Conservation (phyloP, 2,329 filamentous ascomycete species). For the Gnomoniopsis smithogilvyi region DNA sequence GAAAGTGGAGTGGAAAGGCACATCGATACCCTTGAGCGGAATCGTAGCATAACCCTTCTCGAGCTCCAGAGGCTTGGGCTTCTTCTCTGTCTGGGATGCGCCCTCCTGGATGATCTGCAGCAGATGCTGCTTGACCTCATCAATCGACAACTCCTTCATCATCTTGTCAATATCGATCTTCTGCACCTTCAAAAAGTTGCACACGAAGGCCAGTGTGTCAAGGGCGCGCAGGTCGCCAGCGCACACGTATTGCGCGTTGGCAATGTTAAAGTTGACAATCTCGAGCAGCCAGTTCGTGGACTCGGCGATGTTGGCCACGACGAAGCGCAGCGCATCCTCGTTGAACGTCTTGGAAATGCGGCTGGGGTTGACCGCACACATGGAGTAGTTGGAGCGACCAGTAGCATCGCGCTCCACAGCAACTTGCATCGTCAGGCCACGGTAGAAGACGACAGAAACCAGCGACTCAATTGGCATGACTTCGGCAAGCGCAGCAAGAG, state of each 20-base stretch:
- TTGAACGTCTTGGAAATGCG: constrained; percentile 98
- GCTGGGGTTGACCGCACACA: constrained; percentile 99
- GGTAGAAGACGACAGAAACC: constrained; percentile 98
- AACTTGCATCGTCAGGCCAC: constrained; percentile 98
- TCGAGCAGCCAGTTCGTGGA: constrained; percentile 94
- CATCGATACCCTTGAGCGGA: constrained; percentile 93
- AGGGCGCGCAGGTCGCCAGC: constrained; percentile 68
- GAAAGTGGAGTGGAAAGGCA: constrained; percentile 99
- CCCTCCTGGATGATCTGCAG: constrained; percentile 88
- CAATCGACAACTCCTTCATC: constrained; percentile 79
- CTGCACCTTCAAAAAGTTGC: constrained; percentile 94
- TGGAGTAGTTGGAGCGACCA: constrained; percentile 96
- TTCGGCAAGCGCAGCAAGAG: constrained; percentile 90
- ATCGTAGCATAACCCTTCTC: constrained; percentile 97
- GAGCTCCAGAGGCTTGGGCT: constrained; percentile 83
- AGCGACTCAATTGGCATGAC: constrained; percentile 99
- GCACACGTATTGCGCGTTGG: constrained; percentile 73
- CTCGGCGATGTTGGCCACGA: constrained; percentile 92
- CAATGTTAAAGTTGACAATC: constrained; percentile 95
- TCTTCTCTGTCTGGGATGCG: constrained; percentile 80
- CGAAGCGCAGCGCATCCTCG: constrained; percentile 93
- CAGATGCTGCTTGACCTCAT: constrained; percentile 87
- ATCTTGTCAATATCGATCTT: constrained; percentile 96
- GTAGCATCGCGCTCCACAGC: constrained; percentile 92
- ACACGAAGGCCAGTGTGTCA: constrained; percentile 73